phyloP scores from a whole-genome alignment of 108 stramenopile genomes.

The Skeletonema potamos region DNA sequence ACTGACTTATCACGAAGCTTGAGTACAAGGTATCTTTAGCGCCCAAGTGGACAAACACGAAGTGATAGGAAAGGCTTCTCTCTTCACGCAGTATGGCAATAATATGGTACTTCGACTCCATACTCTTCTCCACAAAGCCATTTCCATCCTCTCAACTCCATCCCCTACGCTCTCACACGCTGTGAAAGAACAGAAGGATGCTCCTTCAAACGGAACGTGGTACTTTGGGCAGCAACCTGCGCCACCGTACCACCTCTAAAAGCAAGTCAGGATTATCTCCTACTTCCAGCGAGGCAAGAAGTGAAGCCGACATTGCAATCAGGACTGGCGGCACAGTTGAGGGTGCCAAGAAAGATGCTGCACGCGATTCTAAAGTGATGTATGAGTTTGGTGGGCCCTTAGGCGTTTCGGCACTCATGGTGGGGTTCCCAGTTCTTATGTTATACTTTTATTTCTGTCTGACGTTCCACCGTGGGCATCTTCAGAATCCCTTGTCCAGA shows the following conservation, averaged over 20 bases:
- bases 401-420: slow-evolving; percentile 37
- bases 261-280: slow-evolving; percentile 2
- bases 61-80: no score
- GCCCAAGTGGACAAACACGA: no score
- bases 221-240: slow-evolving; percentile 13
- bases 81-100: no score
- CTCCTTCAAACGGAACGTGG: slow-evolving; percentile 33
- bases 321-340: slow-evolving; percentile 11
- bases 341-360: slow-evolving; percentile 26
- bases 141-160: no score
- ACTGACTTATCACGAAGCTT: no score
- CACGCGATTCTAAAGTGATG: slow-evolving; percentile 33
- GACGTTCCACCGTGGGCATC: slow-evolving; percentile 21
- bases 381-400: slow-evolving; percentile 46
- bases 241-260: slow-evolving; percentile 14
- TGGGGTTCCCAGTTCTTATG: slow-evolving; percentile 44
- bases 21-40: no score
- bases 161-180: background rate
- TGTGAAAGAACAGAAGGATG: background rate
- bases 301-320: slow-evolving; percentile 5
- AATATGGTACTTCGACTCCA: no score
- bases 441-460: slow-evolving; percentile 40
- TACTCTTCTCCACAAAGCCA: no score
- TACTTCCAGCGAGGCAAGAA: slow-evolving; percentile 9
- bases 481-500: slow-evolving; percentile 17